Base-by-base conservation (phyloP, 2,329 filamentous ascomycete species). In the Purpureocillium lavendulum region DNA sequence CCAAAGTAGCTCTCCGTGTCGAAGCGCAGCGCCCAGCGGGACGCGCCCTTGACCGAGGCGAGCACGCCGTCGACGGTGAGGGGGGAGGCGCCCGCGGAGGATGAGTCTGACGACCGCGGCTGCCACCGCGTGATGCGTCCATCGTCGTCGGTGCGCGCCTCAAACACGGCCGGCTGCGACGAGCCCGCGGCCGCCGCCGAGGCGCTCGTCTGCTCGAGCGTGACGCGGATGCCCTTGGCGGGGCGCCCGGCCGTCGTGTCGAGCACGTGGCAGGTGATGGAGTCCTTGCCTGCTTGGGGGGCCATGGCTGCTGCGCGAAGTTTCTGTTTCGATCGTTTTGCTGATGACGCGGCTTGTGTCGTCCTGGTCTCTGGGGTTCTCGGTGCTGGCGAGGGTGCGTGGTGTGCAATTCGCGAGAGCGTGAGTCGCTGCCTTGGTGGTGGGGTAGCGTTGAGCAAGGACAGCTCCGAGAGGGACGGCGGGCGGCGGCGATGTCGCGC, bases 231-330 rank as follows among this genome's bases (percentile, higher is more conserved):
- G 45, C 70, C 68, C 41, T 70, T 62, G 13, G 77, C 86, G 16
- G 86, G 86, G 41, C 72, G 73, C 54, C 86, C 86, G 45, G 74
- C 66, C n/a, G 79, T 75, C 10, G 85, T 90, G 70, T 92, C 84
- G 59, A 92, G 84, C 61, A 89, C 77, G 69, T 92, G 86, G 69
- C 85, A 90, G 60, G 86, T 90, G 55, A 92, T 90, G 56, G 77
- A 77, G 56, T 80, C 77, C 55, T 75, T 78, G 43, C 42, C 10
- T 26, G 21, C 21, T 26, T 5, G 21, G 21, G 21, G 21, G 21
- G 21, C 21, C 21, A 26, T 26, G 21, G 21, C 21, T 26, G 21
- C 21, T 26, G 21, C 6, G 21, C 6, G n/a, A n/a, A n/a, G n/a
- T n/a, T n/a, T n/a, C n/a, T n/a, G n/a, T n/a, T n/a, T n/a, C n/a